phyloP scores from a whole-genome alignment of 768 basidiomycete species.

The Leccinellum luteum region DNA sequence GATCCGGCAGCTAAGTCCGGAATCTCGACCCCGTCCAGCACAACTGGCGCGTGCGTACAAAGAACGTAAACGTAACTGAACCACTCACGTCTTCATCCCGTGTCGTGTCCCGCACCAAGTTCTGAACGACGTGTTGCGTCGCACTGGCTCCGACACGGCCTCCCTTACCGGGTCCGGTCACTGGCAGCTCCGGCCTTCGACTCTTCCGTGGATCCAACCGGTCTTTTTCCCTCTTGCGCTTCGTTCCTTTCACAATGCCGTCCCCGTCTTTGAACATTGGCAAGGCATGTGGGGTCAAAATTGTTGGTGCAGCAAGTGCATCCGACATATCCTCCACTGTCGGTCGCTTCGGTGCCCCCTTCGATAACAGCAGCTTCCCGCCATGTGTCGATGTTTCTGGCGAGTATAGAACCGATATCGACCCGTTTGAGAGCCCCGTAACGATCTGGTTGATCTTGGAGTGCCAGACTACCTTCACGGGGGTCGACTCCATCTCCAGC shows the following conservation, averaged over 20 bases:
- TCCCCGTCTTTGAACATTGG: conserved; percentile 88
- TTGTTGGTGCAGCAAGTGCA: conserved; percentile 79
- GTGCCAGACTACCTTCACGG: conserved; percentile 93
- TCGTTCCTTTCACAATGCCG: conserved; percentile 65
- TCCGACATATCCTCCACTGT: conserved; percentile 89
- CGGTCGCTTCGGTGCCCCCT: conserved; percentile 79
- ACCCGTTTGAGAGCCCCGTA: conserved; percentile 82
- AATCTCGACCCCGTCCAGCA: not conserved
- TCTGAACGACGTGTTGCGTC: conserved; percentile 95
- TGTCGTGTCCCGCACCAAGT: conserved; percentile 86
- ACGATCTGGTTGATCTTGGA: conserved; percentile 97
- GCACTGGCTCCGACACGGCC: conserved; percentile 96
- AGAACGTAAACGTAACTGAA: conserved; percentile 17
- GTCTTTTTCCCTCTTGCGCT: conserved; percentile 89
- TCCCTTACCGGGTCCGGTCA: conserved; percentile 89
- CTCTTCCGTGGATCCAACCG: conserved; percentile 89
- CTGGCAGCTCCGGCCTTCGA: conserved; percentile 86
- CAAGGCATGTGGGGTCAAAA: conserved; percentile 87
- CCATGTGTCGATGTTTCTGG: conserved; percentile 88
- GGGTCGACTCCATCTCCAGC: conserved; percentile 69
- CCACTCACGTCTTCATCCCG: conserved; percentile 92
- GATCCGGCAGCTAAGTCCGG: conserved; percentile 11
- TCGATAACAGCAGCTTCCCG: conserved; percentile 83
- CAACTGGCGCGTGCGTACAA: not conserved
- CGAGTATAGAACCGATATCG: conserved; percentile 89